phyloP scores from a whole-genome alignment of 169 alveolate species.

The Plasmodium cynomolgi region DNA sequence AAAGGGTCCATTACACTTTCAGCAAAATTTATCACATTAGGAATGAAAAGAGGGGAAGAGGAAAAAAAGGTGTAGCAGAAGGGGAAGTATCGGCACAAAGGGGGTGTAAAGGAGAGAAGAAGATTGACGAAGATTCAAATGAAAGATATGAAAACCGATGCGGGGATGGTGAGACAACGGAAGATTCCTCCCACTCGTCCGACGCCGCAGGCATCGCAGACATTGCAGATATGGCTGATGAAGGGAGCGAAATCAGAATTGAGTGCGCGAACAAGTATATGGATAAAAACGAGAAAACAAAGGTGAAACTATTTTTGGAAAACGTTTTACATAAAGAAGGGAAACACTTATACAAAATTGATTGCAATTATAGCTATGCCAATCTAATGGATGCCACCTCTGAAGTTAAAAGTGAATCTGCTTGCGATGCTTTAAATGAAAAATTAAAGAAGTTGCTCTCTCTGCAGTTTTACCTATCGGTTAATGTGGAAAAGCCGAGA shows the following conservation, averaged over 20 bases:
- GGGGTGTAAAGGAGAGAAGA: not conserved
- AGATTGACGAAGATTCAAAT: not conserved
- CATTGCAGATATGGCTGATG: not conserved
- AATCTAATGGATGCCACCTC: not conserved
- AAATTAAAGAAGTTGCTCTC: constrained; percentile 14
- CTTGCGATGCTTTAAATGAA: constrained; percentile 6
- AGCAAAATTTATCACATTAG: constrained; percentile 3
- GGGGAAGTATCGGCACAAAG: not conserved
- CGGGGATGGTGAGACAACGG: not conserved
- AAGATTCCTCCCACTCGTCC: not conserved
- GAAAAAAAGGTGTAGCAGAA: not conserved
- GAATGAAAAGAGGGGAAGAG: not conserved
- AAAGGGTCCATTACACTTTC: constrained; percentile 31
- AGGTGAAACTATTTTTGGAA: constrained; percentile 35
- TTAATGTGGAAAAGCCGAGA: constrained; percentile 36
- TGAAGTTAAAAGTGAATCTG: not conserved
- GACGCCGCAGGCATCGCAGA: not conserved
- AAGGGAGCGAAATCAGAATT: not conserved
- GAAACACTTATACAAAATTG: constrained; percentile 20
- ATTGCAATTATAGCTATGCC: constrained; percentile 36
- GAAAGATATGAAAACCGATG: not conserved
- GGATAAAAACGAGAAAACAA: constrained; percentile 28
- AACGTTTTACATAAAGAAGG: constrained; percentile 52
- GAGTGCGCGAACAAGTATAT: constrained; percentile 2
- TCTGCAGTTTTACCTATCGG: constrained; percentile 39